Base-by-base conservation (phyloP, 2,329 filamentous ascomycete genomes). In the Phialemoniopsis sp. region DNA sequence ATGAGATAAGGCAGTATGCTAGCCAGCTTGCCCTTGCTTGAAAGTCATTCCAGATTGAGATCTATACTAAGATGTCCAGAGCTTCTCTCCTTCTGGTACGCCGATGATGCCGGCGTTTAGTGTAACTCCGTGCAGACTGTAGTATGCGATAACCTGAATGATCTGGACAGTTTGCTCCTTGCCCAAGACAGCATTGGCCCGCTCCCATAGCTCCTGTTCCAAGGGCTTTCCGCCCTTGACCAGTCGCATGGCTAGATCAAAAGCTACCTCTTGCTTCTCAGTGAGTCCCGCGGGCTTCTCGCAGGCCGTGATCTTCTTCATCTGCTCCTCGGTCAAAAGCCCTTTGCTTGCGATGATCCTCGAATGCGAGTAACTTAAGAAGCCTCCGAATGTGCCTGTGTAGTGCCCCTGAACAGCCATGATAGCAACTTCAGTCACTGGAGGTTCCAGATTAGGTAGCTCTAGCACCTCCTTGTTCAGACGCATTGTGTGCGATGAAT, bases 191-290 rank as follows among this genome's bases (percentile, higher is more conserved):
- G 35, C 35, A 29, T 37, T 37, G 8, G 35, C 35, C 8, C 17
- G 13, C 26, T 37, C 35, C 35, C 35, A 37, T 7, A 37, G 26
- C 8, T 37, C 35, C 26, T 37, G 15, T 16, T 37, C 35, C 14
- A 37, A 18, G 8, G 35, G 35, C 19, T 37, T 37, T 28, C 35
- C 35, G 9, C 35, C 35, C n/a, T 37, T 37, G 17, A 37, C 35
- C 35, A 37, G 26, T 14, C 35, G 35, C 35, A 37, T 37, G 8
- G 35, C 35, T n/a, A 37, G 17, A 18, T 37, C 35, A 21, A 37
- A 37, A 7, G 35, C 26, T 13, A 37, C 35, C 8, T 21, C 26
- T n/a, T 31, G 15, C 26, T 37, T 37, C 35, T 37, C 35, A n/a
- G 10, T 37, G 13, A 37, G 26, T 13, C 19, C 35, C 26, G 26